phyloP scores from a whole-genome alignment of 768 basidiomycete genomes.

The Tulasnella sp. region DNA sequence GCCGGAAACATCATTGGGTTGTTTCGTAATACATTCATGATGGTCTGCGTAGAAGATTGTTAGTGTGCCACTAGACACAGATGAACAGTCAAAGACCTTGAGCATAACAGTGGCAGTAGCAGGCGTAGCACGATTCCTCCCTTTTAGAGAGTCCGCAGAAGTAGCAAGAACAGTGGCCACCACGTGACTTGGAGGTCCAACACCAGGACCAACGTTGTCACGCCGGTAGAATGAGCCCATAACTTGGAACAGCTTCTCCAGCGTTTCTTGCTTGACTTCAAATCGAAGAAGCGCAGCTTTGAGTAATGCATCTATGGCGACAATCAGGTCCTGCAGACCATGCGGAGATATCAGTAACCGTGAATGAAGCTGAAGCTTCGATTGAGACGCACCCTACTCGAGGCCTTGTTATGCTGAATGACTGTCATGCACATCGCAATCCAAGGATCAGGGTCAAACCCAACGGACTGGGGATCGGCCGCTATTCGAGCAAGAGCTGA shows the following conservation, averaged over 20 bases:
- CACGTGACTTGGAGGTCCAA: conserved; percentile 22
- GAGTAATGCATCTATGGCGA: conserved; percentile 46
- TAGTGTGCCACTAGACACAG: conserved; percentile 23
- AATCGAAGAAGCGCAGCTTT: conserved; percentile 41
- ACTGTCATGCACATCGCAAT: conserved; percentile 39
- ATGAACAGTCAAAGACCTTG: conserved; percentile 33
- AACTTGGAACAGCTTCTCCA: conserved; percentile 39
- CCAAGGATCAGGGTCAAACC: conserved; percentile 44
- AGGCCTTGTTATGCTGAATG: conserved; percentile 46
- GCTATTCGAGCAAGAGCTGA: conserved; percentile 41
- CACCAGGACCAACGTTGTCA: no score
- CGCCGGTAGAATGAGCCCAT: conserved; percentile 32
- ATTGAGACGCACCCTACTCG: conserved; percentile 34
- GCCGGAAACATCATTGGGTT: conserved; percentile 26
- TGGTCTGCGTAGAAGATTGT: conserved; percentile 14
- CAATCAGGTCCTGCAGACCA: conserved; percentile 40
- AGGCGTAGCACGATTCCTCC: conserved; percentile 39
- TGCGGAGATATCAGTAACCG: not conserved
- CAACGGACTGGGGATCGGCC: conserved; percentile 39
- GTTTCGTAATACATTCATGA: conserved; percentile 16
- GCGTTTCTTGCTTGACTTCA: conserved; percentile 30
- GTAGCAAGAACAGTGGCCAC: conserved; percentile 38
- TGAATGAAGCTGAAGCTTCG: not conserved
- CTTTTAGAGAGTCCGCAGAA: conserved; percentile 38
- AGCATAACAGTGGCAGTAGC: conserved; percentile 38